Percentiles rank a stretch among this genome's conserved stretches.
Evolutionary conservation across 495 filamentous ascomycete species (phyloP).

Genomic region (Penicillium paradoxum): DNA sequence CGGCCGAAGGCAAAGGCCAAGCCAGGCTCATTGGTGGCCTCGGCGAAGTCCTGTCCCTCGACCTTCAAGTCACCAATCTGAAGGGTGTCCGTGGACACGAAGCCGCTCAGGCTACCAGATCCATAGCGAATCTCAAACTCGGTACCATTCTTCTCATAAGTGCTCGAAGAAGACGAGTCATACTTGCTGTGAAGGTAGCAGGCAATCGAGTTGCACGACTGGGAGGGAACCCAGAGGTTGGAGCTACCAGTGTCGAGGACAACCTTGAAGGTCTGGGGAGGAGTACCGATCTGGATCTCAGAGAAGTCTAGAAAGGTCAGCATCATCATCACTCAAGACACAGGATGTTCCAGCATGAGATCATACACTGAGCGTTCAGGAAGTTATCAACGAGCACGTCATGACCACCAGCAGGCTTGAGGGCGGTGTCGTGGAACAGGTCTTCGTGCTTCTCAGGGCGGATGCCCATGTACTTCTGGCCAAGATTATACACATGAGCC

Average conservation of each 20-base stretch:
- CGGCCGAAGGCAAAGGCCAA: slow-evolving; percentile 96
- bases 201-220: slow-evolving; percentile 88
- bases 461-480: slow-evolving; percentile 81
- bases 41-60: slow-evolving; percentile 87
- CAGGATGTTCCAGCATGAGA: background rate
- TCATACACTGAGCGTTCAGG: slow-evolving; percentile 95
- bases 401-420: slow-evolving; percentile 65
- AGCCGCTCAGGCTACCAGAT: slow-evolving; percentile 91
- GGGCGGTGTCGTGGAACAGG: slow-evolving; percentile 69
- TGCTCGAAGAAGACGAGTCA: slow-evolving; percentile 81
- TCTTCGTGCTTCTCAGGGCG: slow-evolving; percentile 64
- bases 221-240: slow-evolving; percentile 96
- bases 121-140: slow-evolving; percentile 94
- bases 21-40: slow-evolving; percentile 91
- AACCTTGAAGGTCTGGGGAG: slow-evolving; percentile 95
- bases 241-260: slow-evolving; percentile 98
- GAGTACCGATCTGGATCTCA: slow-evolving; percentile 86
- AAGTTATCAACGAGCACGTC: slow-evolving; percentile 93
- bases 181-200: slow-evolving; percentile 98
- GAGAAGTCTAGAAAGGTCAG: slow-evolving; percentile 74
- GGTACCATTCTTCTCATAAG: slow-evolving; percentile 91
- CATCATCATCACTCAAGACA: background rate
- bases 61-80: slow-evolving; percentile 85
- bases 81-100: slow-evolving; percentile 80
- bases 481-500: slow-evolving; percentile 71